Evolutionary conservation across 2,329 filamentous ascomycete species (phyloP), one percentile per base, ranked within the genome.

Genomic region (Teratosphaeria gauchensis): DNA sequence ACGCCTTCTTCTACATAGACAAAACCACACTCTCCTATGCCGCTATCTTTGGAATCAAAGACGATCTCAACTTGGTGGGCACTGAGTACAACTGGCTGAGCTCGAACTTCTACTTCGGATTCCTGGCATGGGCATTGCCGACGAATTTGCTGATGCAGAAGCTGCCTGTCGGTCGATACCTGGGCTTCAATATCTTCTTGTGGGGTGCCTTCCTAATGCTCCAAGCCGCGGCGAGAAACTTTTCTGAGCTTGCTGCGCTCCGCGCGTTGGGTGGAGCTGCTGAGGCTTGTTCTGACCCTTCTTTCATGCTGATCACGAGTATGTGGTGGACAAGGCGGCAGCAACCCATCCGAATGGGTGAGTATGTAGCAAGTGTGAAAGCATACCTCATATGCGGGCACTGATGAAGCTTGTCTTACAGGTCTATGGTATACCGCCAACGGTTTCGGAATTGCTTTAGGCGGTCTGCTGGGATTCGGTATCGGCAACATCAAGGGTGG

Each of bases 271-370:
- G 81, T 2, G 83, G 82, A 32, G 76, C 81, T 3, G 78, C 80
- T 2, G 83, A 85, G 69, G 80, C 82, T 0, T 80, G 78, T 56
- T 74, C 80, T 2, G 82, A 84, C 64, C 84, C 84, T 1, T 79
- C 77, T 0, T 84, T 86, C 60, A 84, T 87, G 76, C 71, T 87
- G 1, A 82, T 87, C 38, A 86, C 84, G 0, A 78, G 78, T 4
- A 86, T 86, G 83, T 88, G 83, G 79, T 83, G 85, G 64, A 85
- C 83, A 1, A 76, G 83, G 9, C 75, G 77, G 2, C 82, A 88
- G 64, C 84, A 87, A 64, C 83, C 84, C 0, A 75, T 82, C 2
- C 75, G 84, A 0, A 83, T 85, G 55, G 81, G 81, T 1, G 72
- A 81, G 0, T 85, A 30, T 32, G 2, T 3, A 30, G 33, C 33